These are phyloP conservation scores for Tulasnella sp. DNA, from an alignment of 768 basidiomycete species.

Conservation along the genomic window DNA sequence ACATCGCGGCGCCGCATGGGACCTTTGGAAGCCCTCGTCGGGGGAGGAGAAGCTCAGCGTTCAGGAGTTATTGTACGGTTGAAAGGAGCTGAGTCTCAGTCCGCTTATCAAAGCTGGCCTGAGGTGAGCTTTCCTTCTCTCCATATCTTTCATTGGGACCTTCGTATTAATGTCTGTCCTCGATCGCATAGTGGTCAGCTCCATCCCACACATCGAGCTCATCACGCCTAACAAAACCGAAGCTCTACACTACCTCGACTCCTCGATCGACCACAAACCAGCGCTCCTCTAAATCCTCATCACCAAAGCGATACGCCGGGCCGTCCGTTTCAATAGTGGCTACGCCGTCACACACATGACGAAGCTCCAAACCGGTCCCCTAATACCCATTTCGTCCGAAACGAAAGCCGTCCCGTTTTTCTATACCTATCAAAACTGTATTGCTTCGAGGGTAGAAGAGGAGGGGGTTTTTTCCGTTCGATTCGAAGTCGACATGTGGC, in stretches of 20 bases:
- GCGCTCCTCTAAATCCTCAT: not conserved
- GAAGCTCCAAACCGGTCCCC: not conserved
- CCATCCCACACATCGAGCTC: not conserved
- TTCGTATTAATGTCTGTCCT: not conserved
- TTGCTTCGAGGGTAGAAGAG: not conserved
- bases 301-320: not conserved
- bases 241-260: not conserved
- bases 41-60: not conserved
- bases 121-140: not conserved
- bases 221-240: not conserved
- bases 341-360: not conserved
- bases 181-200: not conserved
- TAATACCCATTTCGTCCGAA: not conserved
- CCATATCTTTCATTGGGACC: not conserved
- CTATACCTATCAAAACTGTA: slow-evolving; percentile 4
- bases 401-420: not conserved
- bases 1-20: not conserved
- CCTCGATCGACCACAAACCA: not conserved
- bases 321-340: not conserved
- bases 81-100: not conserved
- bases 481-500: not conserved
- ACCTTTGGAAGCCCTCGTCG: not conserved
- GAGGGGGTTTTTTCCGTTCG: not conserved
- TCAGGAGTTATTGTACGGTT: not conserved
- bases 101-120: not conserved